Percentiles rank a stretch among this genome's conserved stretches.
Conservation (phyloP, 1,139 yeast genomes). For the Yamadazyma mexicana region DNA sequence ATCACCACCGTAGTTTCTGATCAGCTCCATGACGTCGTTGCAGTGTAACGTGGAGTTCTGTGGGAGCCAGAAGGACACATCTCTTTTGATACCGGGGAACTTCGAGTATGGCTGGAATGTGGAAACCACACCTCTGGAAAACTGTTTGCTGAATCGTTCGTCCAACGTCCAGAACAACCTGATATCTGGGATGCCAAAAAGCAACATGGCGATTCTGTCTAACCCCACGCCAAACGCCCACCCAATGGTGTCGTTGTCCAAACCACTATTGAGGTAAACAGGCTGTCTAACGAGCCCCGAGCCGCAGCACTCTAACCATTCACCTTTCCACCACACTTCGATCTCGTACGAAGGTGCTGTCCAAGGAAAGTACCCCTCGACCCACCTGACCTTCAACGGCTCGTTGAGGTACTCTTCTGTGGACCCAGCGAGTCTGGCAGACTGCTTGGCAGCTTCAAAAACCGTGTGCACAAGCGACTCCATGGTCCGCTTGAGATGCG, state of each 20-base stretch:
- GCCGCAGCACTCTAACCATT: slow-evolving; percentile 97
- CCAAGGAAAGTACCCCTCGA: slow-evolving; percentile 97
- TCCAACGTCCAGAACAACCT: slow-evolving; percentile 90
- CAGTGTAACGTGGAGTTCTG: slow-evolving; percentile 54
- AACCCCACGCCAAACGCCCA: slow-evolving; percentile 99
- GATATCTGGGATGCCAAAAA: slow-evolving; percentile 94
- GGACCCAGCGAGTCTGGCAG: slow-evolving; percentile 68
- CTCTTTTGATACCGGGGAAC: slow-evolving; percentile 84
- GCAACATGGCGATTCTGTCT: slow-evolving; percentile 92
- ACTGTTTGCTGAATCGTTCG: slow-evolving; percentile 74
- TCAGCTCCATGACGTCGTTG: slow-evolving; percentile 93
- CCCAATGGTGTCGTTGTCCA: slow-evolving; percentile 62
- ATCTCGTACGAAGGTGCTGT: slow-evolving; percentile 98
- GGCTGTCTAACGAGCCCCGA: slow-evolving; percentile 87
- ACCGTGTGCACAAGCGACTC: slow-evolving; percentile 83
- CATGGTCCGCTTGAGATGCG: slow-evolving; percentile 81
- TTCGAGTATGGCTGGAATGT: slow-evolving; percentile 88
- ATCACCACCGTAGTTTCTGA: slow-evolving; percentile 82
- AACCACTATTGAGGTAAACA: slow-evolving; percentile 72
- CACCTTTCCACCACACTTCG: slow-evolving; percentile 99
- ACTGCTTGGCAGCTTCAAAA: slow-evolving; percentile 69
- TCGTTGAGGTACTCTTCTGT: slow-evolving; percentile 62
- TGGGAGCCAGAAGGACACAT: slow-evolving; percentile 90
- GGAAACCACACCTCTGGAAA: slow-evolving; percentile 59
- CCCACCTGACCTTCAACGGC: slow-evolving; percentile 90